A percentile compares a stretch with the other conserved stretches of the same genome.
Evolutionary conservation across 495 filamentous ascomycete genomes (phyloP).

Genomic region (Talaromyces adpressus): DNA sequence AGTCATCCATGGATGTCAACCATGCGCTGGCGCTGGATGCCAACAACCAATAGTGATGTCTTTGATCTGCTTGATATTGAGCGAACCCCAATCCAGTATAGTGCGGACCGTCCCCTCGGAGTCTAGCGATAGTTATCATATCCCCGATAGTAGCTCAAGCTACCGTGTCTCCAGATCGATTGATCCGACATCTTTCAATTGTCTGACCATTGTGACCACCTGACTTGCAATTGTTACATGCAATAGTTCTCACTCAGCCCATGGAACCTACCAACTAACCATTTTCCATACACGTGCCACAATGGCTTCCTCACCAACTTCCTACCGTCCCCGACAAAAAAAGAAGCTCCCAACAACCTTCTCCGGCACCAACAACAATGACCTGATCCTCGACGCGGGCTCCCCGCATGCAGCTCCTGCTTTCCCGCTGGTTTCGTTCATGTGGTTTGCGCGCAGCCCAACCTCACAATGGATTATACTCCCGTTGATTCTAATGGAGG

Average conservation of each 20-base stretch:
- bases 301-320: conserved; percentile 18
- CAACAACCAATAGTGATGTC: too few species aligned
- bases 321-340: conserved; percentile 55
- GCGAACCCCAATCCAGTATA: neutral
- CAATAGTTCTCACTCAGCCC: neutral
- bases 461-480: conserved; percentile 91
- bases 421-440: conserved; percentile 83
- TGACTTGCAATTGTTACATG: neutral
- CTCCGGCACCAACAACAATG: conserved; percentile 44
- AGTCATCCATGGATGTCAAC: neutral
- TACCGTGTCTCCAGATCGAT: neutral
- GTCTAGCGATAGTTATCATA: neutral
- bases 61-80: neutral
- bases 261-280: neutral
- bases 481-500: conserved; percentile 79
- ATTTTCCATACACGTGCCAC: neutral
- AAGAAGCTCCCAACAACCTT: conserved; percentile 39
- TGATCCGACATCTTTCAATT: neutral
- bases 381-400: conserved; percentile 33
- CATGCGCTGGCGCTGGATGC: too few species aligned
- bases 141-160: neutral
- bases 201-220: neutral
- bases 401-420: conserved; percentile 42
- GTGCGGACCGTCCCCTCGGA: neutral
- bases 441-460: conserved; percentile 80